Evolutionary conservation across 306 rosid species (phyloP), one percentile per base, ranked within the genome.

Genomic region (Vachellia collinsii): DNA sequence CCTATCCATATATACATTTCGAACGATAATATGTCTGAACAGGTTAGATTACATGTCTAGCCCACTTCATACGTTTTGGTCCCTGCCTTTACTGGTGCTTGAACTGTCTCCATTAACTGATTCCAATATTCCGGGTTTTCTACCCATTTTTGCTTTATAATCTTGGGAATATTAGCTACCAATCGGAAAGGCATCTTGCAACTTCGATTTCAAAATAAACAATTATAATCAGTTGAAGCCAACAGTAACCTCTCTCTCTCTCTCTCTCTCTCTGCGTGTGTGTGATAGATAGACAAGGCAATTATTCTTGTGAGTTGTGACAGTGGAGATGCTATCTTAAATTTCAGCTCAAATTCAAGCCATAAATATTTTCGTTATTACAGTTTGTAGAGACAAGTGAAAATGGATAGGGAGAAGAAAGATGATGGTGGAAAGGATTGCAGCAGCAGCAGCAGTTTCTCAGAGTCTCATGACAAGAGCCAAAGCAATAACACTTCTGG

Each of bases 341-440:
- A 50, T 1, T 72, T 48, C 0, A 51, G 47, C 41, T 73, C 65
- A 73, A 19, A 51, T 20, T 38, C 54, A 22, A 54, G 6, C 22
- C 6, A 7, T 8, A 2, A 54, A 54, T 20, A 56, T 56, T 56
- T 20, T 56, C 8, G 37, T 43, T 29, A 43, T n/a, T 61, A 38
- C 73, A 72, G 78, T 80, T 29, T 19, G 56, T 7, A 47, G 20
- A 80, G 47, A 36, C 64, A 37, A 7, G 11, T 20, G 14, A 80
- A 61, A 61, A 80, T 80, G 83, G 78, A 11, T 20, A 4, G 9
- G 10, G 72, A 48, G 65, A 46, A 61, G 78, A 38, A 80, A 47
- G 78, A 16, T 37, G 37, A 72, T 61, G 64, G 19, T 25, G 36
- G 39, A 61, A 20, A 34, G 72, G 64, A 58, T 29, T 11, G 76